Base-by-base conservation (phyloP, 768 basidiomycete genomes). In the Leccinum ochraceum region DNA sequence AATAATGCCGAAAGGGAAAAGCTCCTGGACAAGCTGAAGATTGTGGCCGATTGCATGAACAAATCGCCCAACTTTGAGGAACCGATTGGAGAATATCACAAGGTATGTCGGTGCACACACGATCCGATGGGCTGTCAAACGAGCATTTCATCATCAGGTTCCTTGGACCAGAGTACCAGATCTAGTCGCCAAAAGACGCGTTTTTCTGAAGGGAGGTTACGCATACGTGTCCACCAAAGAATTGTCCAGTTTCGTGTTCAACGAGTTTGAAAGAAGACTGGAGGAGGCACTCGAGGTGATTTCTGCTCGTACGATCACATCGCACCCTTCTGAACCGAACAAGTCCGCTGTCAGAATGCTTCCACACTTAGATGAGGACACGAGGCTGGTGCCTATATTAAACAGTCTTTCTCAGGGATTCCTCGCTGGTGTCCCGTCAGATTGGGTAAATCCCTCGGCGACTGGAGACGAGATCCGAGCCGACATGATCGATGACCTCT, bases 141-240 rank as follows among this genome's bases (percentile, higher is more conserved):
- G 9, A 52, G 34, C 32, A 17, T 53, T 53, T 10, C 17, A n/a
- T 34, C 4, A 9, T 3, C 53, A 97, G 95, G 95, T 98, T n/a
- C 88, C 84, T 73, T 99, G 97, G 97, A 95, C 90, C 13, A 87
- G 89, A 62, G 95, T 98, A 3, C 93, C 94, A 6, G 94, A 97
- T 74, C 83, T 99, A 1, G 90, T 99, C 8, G 89, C 89, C 61
- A 86, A 82, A 69, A 81, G 96, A 20, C 82, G 81, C 50, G 92
- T 98, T 1, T 86, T 92, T 62, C 77, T 99, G 42, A 81, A 80
- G 61, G 80, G 77, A 6, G 96, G 95, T 1, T 87, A 86, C 80
- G 95, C 95, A n/a, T 98, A 92, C 67, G 94, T 98, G 16, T 88
- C 91, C 16, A 80, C 76, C 53, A 79, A 78, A 55, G 87, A 94